phyloP scores from a whole-genome alignment of 371 early-diverging fungal species.

The Syncephalastrum monosporum region DNA sequence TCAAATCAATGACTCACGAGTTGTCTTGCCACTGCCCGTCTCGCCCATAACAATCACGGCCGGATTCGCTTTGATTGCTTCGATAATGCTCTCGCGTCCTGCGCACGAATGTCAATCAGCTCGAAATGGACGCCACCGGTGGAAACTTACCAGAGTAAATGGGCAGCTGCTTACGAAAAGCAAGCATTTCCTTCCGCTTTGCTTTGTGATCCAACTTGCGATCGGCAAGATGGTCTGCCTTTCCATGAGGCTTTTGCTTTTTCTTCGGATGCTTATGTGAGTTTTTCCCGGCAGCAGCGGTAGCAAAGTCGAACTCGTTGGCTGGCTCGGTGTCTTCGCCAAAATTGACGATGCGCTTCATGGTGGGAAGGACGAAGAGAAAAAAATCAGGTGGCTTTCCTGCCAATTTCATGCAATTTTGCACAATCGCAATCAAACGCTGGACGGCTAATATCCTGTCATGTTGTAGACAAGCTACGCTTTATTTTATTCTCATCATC shows the following conservation, averaged over 20 bases:
- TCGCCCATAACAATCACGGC: slow-evolving; percentile 66
- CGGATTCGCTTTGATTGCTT: slow-evolving; percentile 51
- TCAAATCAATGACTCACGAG: slow-evolving; percentile 37
- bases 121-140: background rate
- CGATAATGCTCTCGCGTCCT: slow-evolving; percentile 64
- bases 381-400: too few species aligned
- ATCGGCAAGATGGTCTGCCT: slow-evolving; percentile 10
- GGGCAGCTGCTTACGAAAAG: slow-evolving; percentile 45
- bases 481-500: too few species aligned
- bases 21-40: slow-evolving; percentile 67
- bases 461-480: too few species aligned
- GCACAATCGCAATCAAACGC: too few species aligned
- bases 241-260: slow-evolving; percentile 5
- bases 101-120: background rate
- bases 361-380: background rate
- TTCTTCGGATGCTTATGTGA: slow-evolving; percentile 5
- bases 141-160: slow-evolving; percentile 40
- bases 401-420: too few species aligned
- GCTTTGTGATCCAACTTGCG: slow-evolving; percentile 21
- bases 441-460: too few species aligned
- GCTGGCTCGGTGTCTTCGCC: slow-evolving; percentile 5
- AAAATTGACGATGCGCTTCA: slow-evolving; percentile 9
- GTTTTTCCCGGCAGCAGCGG: background rate
- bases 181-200: slow-evolving; percentile 39
- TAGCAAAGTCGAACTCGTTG: slow-evolving; percentile 17